These are phyloP conservation scores for Rhizoctonia solani DNA, from an alignment of 1,284 basidiomycete species.

Conservation along the genomic window DNA sequence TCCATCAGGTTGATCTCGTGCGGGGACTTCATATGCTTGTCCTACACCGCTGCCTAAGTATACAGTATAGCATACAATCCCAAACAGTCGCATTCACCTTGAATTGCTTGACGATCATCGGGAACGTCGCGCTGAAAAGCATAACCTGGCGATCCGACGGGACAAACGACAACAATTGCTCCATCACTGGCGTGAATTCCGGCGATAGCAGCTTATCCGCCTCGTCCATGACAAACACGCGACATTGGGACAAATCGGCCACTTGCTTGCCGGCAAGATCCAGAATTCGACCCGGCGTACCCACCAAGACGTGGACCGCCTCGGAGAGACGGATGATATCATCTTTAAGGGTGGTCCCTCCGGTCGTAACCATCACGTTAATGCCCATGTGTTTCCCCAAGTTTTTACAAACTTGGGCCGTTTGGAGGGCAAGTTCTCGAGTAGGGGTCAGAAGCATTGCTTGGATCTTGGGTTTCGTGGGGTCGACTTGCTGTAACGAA, in stretches of 20 bases:
- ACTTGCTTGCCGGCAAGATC: slow-evolving; percentile 94
- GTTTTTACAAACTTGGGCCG: slow-evolving; percentile 95
- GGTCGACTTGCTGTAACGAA: slow-evolving; percentile 90
- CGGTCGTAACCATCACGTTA: slow-evolving; percentile 99
- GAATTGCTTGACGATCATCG: slow-evolving; percentile 98
- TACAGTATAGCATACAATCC: slow-evolving; percentile 14
- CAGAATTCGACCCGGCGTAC: slow-evolving; percentile 94
- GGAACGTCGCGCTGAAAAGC: slow-evolving; percentile 99
- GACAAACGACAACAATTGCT: slow-evolving; percentile 87
- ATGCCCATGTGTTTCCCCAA: slow-evolving; percentile 94
- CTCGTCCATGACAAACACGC: slow-evolving; percentile 98
- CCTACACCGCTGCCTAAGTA: slow-evolving; percentile 53
- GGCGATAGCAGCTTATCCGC: slow-evolving; percentile 97
- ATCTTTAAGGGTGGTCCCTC: slow-evolving; percentile 96
- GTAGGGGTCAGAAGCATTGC: slow-evolving; percentile 93
- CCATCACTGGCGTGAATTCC: slow-evolving; percentile 98
- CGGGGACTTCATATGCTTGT: slow-evolving; percentile 96
- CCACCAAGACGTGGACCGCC: slow-evolving; percentile 93
- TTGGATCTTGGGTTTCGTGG: slow-evolving; percentile 88
- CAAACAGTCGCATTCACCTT: slow-evolving; percentile 60
- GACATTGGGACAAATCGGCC: slow-evolving; percentile 92
- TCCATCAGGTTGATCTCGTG: slow-evolving; percentile 99
- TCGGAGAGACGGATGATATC: slow-evolving; percentile 94
- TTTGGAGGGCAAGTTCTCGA: slow-evolving; percentile 93
- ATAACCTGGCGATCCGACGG: slow-evolving; percentile 93